These are phyloP conservation scores for Apiotrichum sp. DNA, from an alignment of 1,284 basidiomycete genomes.

Conservation along the genomic window DNA sequence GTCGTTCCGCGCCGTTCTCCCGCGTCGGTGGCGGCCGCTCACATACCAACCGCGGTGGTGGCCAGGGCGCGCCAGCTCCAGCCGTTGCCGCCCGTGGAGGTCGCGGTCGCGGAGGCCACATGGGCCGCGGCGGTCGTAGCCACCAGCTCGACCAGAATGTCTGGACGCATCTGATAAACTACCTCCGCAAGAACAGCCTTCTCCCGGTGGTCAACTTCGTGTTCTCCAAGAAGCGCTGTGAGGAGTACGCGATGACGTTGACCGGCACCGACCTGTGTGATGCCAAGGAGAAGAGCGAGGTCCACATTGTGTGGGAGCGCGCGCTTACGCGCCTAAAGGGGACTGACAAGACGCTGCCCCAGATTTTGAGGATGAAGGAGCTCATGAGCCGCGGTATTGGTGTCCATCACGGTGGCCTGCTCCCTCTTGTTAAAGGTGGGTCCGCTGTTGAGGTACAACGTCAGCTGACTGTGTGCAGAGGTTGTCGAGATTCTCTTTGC, in stretches of 20 bases:
- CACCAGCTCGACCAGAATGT: conserved; percentile 76
- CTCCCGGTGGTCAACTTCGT: conserved; percentile 96
- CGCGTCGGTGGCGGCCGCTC: conserved; percentile 35
- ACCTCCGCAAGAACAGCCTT: conserved; percentile 76
- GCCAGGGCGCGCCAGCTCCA: conserved; percentile 31
- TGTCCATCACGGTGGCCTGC: conserved; percentile 92
- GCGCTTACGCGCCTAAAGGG: conserved; percentile 87
- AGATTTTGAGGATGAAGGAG: conserved; percentile 87
- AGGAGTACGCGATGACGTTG: conserved; percentile 88
- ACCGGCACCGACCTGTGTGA: conserved; percentile 83
- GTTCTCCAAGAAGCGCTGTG: conserved; percentile 92
- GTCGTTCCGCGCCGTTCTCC: conserved; percentile 37
- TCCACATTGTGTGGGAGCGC: conserved; percentile 89
- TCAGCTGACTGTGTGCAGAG: conserved; percentile 50
- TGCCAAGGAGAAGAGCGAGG: conserved; percentile 86
- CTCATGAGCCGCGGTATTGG: conserved; percentile 88
- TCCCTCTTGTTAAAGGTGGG: conserved; percentile 91
- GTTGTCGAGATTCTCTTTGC: conserved; percentile 96
- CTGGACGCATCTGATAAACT: conserved; percentile 85
- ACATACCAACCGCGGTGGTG: conserved; percentile 41
- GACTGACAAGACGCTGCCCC: conserved; percentile 87
- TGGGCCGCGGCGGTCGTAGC: conserved; percentile 50
- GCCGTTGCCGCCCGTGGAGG: conserved; percentile 14
- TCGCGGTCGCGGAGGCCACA: conserved; percentile 43
- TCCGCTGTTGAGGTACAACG: neutral